These are phyloP conservation scores for Phytophthora idaei DNA, from an alignment of 352 stramenopile genomes.

Conservation along the genomic window DNA sequence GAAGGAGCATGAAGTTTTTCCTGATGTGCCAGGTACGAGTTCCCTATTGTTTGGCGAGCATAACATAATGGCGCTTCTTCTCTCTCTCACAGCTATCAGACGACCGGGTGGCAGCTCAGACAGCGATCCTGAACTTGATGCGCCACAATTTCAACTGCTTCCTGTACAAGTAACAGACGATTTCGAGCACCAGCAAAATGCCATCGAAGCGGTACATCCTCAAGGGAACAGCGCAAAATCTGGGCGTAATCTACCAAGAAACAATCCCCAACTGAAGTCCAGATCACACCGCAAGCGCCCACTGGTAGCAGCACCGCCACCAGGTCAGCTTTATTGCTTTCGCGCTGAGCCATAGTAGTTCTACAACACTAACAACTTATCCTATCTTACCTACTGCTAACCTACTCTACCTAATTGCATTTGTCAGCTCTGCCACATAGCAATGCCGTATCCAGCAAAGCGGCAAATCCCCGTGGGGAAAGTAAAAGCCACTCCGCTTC, in stretches of 20 bases:
- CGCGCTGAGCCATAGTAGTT: constrained; percentile 26
- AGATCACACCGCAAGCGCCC: constrained; percentile 20
- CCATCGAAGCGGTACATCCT: background rate
- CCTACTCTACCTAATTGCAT: constrained; percentile 48
- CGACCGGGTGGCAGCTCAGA: constrained; percentile 3
- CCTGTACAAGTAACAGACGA: constrained; percentile 16
- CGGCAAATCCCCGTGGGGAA: background rate
- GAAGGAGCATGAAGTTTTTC: constrained; percentile 36
- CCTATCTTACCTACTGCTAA: constrained; percentile 46
- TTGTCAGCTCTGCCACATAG: constrained; percentile 19
- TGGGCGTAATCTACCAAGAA: background rate
- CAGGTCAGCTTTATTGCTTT: constrained; percentile 35
- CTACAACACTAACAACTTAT: constrained; percentile 40
- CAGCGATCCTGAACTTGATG: constrained; percentile 14
- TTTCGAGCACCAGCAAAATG: constrained; percentile 9
- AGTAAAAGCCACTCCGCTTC: constrained; percentile 6
- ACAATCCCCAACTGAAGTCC: constrained; percentile 1
- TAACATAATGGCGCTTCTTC: constrained; percentile 1
- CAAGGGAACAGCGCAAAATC: background rate
- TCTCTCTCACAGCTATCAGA: background rate
- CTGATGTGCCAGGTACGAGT: constrained; percentile 9
- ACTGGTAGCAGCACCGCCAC: constrained; percentile 12
- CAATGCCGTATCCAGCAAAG: constrained; percentile 7
- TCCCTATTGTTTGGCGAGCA: background rate
- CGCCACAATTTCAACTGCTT: constrained; percentile 35